Base-by-base conservation (phyloP, 768 basidiomycete species). In the Leccinum rimulosum region DNA sequence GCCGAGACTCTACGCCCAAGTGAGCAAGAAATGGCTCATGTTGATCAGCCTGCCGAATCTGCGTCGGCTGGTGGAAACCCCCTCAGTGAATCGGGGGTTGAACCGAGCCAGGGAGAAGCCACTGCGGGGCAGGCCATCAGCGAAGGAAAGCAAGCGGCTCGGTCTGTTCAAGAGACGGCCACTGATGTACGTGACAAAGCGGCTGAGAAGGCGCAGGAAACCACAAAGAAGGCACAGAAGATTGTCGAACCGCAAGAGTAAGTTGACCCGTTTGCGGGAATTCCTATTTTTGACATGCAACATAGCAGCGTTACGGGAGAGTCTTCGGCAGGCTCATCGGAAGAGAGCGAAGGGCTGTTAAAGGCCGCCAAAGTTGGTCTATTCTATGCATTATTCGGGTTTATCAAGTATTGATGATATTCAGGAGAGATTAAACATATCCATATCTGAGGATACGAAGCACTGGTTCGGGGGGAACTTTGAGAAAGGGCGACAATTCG, bases 1-100 rank as follows among this genome's bases (percentile, higher is more conserved):
- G 90, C 91, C 7, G 82, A 84, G 33, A 73, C 71, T 54, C 76
- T 94, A 33, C 84, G 87, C 3, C 96, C 96, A 0, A 66, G 75
- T 52, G 71, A 85, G 22, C 86, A 90, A 48, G 73, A 70, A 1
- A 80, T 97, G 40, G 72, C 77, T n/a, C 73, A 72, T 7, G 84
- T 92, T 40, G 85, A 95, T 72, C 80, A 91, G 50, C 69, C 88
- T 38, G 40, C 40, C 40, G 40, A 43, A n/a, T n/a, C n/a, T 4
- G 92, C 84, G 0, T 84, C 90, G 0, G 70, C 79, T 43, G n/a
- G 40, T n/a, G 17, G 38, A 40, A n/a, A 77, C n/a, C 64, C 76
- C 11, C 67, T 72, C 25, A 79, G 80, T 25, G 79, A 78, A 17
- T 69, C 75, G 1, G 65, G 66, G 17, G 59, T 79, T 4, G 70